phyloP scores from a whole-genome alignment of 1,284 basidiomycete genomes.

The Dichomitus squalens region DNA sequence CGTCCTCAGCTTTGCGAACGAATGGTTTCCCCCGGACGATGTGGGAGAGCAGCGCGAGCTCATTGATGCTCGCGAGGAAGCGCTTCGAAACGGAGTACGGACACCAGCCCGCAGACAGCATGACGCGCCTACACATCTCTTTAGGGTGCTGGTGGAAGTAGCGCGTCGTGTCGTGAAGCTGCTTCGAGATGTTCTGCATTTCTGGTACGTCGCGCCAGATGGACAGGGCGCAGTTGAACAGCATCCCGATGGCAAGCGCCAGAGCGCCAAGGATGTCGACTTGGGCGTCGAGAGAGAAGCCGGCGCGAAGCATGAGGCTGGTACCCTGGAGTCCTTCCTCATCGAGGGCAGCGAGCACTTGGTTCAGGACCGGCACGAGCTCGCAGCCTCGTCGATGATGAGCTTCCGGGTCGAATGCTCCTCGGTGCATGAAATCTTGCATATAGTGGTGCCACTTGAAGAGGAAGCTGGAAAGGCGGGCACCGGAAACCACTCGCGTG shows the following conservation, averaged over 20 bases:
- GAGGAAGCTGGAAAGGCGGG: conserved; percentile 3
- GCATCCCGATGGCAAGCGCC: neutral
- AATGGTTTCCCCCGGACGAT: conserved; percentile 7
- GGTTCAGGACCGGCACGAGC: neutral
- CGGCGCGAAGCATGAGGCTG: conserved; percentile 1
- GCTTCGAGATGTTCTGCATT: neutral
- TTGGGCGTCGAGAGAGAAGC: neutral
- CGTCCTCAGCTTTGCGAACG: neutral
- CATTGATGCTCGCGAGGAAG: neutral
- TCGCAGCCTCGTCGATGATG: conserved; percentile 1
- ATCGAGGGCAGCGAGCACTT: conserved; percentile 6
- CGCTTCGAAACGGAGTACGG: neutral
- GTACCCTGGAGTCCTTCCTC: conserved; percentile 1
- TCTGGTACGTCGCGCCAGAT: conserved; percentile 2
- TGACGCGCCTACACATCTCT: neutral
- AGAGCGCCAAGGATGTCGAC: conserved; percentile 1
- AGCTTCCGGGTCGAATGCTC: neutral
- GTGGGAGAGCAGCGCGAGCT: conserved; percentile 3
- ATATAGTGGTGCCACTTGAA: conserved; percentile 3
- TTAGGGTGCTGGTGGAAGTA: neutral
- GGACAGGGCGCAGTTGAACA: neutral
- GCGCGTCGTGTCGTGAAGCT: neutral
- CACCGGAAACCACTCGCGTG: neutral
- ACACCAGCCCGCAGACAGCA: conserved; percentile 15
- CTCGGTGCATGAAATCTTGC: neutral